These are phyloP conservation scores for Zea mays DNA, from an alignment of 176 grass and related monocot species.

Conservation along the genomic window Zm-B73-REFERENCE-NAM-5.0 NC_050103.1:138775001-138775500, in stretches of 20 bases:
- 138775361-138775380: conserved; percentile 68
- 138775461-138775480: neutral
- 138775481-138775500: neutral
- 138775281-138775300: conserved; percentile 58
- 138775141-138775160: conserved; percentile 62
- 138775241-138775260: neutral
- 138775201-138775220: conserved; percentile 77
- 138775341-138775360: conserved; percentile 75
- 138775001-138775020: neutral
- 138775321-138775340: conserved; percentile 63
- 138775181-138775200: conserved; percentile 79
- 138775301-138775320: conserved; percentile 72
- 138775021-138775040: neutral
- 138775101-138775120: conserved; percentile 53
- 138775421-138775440: neutral
- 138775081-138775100: conserved; percentile 66
- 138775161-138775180: conserved; percentile 65
- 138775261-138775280: neutral
- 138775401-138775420: conserved; percentile 30
- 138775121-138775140: conserved; percentile 43
- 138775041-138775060: neutral
- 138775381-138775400: conserved; percentile 77
- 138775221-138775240: conserved; percentile 1
- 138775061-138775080: conserved; percentile 44
- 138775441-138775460: neutral